Conservation (phyloP, 2,329 filamentous ascomycete genomes). For the Colletotrichum lindemuthianum region DNA sequence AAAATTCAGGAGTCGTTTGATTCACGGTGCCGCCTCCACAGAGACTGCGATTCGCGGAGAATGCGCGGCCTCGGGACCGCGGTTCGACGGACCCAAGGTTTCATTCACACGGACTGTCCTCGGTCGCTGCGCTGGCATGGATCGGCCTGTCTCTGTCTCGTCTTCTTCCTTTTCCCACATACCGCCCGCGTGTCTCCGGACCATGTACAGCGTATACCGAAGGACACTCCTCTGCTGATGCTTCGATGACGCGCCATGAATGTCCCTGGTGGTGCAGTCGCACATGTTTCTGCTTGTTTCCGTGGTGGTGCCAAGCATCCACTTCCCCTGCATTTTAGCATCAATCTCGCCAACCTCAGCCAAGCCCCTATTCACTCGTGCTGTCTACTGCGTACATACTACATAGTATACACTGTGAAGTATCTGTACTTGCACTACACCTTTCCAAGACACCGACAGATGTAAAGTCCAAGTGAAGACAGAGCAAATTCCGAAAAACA, state of each 20-base stretch:
- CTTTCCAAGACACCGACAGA: background rate
- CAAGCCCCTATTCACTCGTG: background rate
- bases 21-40: conserved; percentile 3
- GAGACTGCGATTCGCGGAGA: background rate
- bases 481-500: background rate
- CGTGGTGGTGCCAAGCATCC: conserved; percentile 25
- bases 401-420: conserved; percentile 6
- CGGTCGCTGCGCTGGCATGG: conserved; percentile 20
- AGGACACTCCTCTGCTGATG: background rate
- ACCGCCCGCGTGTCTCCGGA: conserved; percentile 3
- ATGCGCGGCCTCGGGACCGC: conserved; percentile 1
- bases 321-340: conserved; percentile 32
- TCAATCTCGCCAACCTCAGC: conserved; percentile 10
- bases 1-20: background rate
- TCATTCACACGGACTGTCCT: conserved; percentile 3
- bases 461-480: too few species aligned
- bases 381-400: background rate
- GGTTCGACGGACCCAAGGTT: background rate
- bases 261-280: background rate
- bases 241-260: conserved; percentile 6
- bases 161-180: conserved; percentile 10
- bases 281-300: conserved; percentile 18
- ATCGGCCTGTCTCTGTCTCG: conserved; percentile 16
- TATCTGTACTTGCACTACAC: background rate
- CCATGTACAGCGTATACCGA: background rate